Evolutionary conservation across 345 rosid genomes (phyloP), one percentile per base, ranked within the genome.

Genomic region (Eucalyptus victrix): DNA sequence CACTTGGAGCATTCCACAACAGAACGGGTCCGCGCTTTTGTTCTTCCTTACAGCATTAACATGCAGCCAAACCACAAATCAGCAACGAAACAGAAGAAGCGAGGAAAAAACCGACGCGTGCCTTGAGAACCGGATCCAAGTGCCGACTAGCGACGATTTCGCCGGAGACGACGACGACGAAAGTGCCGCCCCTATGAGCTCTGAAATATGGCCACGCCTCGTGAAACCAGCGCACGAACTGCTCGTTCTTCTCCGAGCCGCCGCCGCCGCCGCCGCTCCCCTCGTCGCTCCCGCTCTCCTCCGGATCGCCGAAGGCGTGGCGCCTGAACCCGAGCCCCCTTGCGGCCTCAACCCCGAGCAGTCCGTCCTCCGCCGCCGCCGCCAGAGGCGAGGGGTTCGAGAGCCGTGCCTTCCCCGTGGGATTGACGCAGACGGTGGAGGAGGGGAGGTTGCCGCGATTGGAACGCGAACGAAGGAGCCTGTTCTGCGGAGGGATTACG

Each of bases 121-220:
- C 99, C 98, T 96, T 96, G 62, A 97, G 89, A 89, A 97, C 92
- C 44, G 94, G 89, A 88, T 96, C 98, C 91, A 96, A 94, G 89
- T 44, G 91, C 18, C 94, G 92, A 89, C 97, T 92, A 21, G 92
- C 86, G 34, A 95, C 94, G 72, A 96, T 93, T 89, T 94, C 98
- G 17, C 96, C 97, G 87, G 97, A 95, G 88, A 97, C 91, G 87
- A 96, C 91, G 56, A 95, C 96, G 45, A 96, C 97, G 87, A 96
- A 97, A 47, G 97, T 95, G 47, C 95, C 91, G 17, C 97, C 97
- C 85, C 99, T 91, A 90, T 97, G 96, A 6, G 98, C 99, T 96
- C 97, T 95, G 19, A 98, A 91, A 93, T 97, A 98, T 24, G 99
- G 99, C 98, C 99, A 98, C 3, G 98, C 99, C 92, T 98, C 99